phyloP scores from a whole-genome alignment of 2,329 filamentous ascomycete genomes.

The Fusarium sp. region DNA sequence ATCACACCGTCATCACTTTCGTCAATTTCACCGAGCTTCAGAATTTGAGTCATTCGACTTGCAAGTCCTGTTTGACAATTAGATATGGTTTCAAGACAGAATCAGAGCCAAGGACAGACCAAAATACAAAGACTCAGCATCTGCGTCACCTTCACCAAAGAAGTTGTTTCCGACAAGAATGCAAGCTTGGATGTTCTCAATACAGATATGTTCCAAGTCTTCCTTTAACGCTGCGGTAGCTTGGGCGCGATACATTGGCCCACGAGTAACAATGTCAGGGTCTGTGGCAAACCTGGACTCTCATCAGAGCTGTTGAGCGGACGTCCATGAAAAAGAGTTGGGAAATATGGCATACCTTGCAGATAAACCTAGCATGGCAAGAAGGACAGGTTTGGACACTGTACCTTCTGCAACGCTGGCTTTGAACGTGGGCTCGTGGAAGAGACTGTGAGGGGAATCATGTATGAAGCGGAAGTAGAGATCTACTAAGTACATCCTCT shows the following conservation, averaged over 20 bases:
- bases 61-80: conserved; percentile 36
- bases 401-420: conserved; percentile 13
- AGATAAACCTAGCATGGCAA: conserved; percentile 36
- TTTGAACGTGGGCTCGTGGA: conserved; percentile 33
- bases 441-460: conserved; percentile 38
- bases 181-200: conserved; percentile 49
- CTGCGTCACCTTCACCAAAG: conserved; percentile 42
- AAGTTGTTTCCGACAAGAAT: conserved; percentile 47
- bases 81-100: background rate
- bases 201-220: conserved; percentile 45
- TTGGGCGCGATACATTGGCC: conserved; percentile 25
- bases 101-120: conserved; percentile 23
- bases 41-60: conserved; percentile 48
- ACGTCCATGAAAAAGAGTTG: rapidly evolving
- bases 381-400: conserved; percentile 22
- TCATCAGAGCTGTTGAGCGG: background rate
- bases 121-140: conserved; percentile 48
- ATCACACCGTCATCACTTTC: conserved; percentile 38
- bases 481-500: conserved; percentile 21
- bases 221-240: conserved; percentile 40
- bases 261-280: conserved; percentile 22
- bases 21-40: conserved; percentile 37
- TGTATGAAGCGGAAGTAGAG: conserved; percentile 38
- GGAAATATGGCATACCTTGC: conserved; percentile 16
- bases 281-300: conserved; percentile 15